A percentile compares a stretch with the other conserved stretches of the same genome.
Evolutionary conservation across 495 filamentous ascomycete genomes (phyloP).

Genomic region (Daldinia decipiens): DNA sequence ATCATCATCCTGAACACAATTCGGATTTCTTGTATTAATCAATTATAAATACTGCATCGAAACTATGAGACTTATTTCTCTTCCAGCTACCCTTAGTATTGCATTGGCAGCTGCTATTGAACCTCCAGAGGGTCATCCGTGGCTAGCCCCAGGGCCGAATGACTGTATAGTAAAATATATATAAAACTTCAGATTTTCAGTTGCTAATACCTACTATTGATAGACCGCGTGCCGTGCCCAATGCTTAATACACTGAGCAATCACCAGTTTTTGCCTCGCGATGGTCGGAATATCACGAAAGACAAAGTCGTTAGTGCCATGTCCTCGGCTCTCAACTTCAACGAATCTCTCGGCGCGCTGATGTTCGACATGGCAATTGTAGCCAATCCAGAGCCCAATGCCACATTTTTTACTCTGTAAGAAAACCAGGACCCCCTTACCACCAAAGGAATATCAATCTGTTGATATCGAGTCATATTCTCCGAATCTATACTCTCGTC

Average conservation of each 20-base stretch:
- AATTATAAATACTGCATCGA: neutral
- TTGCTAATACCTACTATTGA: constrained; percentile 15
- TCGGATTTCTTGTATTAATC: too few species aligned
- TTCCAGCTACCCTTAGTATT: neutral
- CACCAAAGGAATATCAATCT: neutral
- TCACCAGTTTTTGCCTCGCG: constrained; percentile 47
- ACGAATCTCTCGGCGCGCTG: constrained; percentile 47
- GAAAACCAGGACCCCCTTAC: neutral
- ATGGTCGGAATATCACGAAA: constrained; percentile 49
- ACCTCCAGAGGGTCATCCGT: neutral
- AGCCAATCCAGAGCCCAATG: constrained; percentile 60
- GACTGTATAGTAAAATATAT: constrained; percentile 8
- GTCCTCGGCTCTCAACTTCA: constrained; percentile 46
- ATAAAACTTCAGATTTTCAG: too few species aligned
- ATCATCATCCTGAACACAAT: neutral
- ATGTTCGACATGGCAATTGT: constrained; percentile 58
- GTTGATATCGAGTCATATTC: neutral
- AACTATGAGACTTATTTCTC: neutral
- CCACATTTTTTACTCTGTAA: constrained; percentile 59
- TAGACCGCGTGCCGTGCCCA: constrained; percentile 52
- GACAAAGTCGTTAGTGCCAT: constrained; percentile 43
- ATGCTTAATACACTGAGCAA: constrained; percentile 53
- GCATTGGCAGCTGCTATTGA: neutral
- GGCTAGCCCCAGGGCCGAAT: constrained; percentile 1
- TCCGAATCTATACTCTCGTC: neutral